Conservation (phyloP, 331 rosid genomes). For the Quercus lobata region DNA sequence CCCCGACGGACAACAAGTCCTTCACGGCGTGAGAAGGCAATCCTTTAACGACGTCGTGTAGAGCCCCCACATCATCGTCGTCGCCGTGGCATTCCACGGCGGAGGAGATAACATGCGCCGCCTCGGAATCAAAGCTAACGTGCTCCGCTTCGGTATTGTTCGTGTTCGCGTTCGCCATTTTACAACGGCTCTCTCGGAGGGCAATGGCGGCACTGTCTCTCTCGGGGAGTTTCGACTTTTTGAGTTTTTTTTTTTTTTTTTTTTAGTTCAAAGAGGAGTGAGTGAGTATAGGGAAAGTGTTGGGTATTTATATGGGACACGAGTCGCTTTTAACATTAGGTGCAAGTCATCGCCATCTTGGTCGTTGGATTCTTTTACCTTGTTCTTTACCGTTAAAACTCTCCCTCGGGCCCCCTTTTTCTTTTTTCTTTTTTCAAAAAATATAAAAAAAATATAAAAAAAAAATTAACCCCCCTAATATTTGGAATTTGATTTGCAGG, state of each 20-base stretch:
- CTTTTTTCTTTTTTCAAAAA: no score
- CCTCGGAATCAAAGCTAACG: not conserved
- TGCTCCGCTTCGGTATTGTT: not conserved
- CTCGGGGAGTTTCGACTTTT: not conserved
- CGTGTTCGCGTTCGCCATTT: not conserved
- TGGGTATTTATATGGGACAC: not conserved
- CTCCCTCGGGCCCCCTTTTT: no score
- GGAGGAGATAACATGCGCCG: not conserved
- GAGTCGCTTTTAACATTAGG: not conserved
- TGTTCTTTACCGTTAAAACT: not conserved
- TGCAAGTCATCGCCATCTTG: not conserved
- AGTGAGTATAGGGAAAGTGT: not conserved
- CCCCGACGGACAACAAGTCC: conserved; percentile 47
- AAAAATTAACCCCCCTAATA: no score
- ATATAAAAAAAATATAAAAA: no score
- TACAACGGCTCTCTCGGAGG: not conserved
- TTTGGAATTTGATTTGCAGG: no score
- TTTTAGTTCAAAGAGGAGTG: not conserved
- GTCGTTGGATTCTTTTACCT: not conserved
- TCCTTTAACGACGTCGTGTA: conserved; percentile 17
- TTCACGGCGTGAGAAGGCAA: conserved; percentile 47
- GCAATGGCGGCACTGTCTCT: not conserved
- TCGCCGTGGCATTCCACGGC: not conserved
- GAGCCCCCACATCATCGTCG: not conserved
- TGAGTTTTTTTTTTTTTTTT: not conserved